A percentile compares a stretch with the other conserved stretches of the same genome.
Evolutionary conservation across 257 asterid species (phyloP).

Genomic region (Nicotiana benthamiana): DNA sequence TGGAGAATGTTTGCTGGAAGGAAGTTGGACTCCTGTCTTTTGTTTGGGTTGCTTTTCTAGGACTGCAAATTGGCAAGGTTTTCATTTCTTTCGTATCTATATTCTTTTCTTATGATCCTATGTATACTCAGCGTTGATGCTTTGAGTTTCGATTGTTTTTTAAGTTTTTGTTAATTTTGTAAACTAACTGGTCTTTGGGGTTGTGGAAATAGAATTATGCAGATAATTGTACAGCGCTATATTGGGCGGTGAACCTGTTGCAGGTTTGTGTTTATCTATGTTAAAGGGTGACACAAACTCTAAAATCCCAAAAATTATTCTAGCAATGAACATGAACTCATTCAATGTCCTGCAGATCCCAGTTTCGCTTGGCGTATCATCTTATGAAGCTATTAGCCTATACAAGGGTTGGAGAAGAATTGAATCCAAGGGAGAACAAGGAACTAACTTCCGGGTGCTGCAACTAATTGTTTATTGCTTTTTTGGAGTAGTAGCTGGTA

Average conservation of each 20-base stretch:
- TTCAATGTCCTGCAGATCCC: conserved; percentile 51
- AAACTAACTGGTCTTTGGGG: conserved; percentile 14
- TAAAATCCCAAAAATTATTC: not conserved
- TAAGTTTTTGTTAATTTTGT: not conserved
- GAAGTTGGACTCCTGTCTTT: conserved; percentile 74
- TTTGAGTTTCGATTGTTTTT: not conserved
- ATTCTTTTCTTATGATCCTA: not conserved
- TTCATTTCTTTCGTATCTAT: conserved; percentile 3
- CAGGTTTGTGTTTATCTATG: conserved; percentile 46
- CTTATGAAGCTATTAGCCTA: conserved; percentile 56
- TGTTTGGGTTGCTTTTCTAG: conserved; percentile 86
- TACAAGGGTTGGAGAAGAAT: conserved; percentile 84
- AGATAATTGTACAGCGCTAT: conserved; percentile 50
- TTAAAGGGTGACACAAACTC: not conserved
- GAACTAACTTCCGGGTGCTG: conserved; percentile 50
- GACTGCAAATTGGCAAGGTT: conserved; percentile 74
- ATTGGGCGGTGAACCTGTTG: conserved; percentile 85
- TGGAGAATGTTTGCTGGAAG: conserved; percentile 89
- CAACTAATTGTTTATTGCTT: conserved; percentile 63
- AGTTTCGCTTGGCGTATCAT: conserved; percentile 63
- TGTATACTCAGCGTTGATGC: not conserved
- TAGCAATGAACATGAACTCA: not conserved
- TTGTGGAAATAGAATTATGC: conserved; percentile 49
- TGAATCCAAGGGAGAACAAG: conserved; percentile 65
- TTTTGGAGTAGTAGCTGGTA: conserved; percentile 74